Base-by-base conservation (phyloP, 805 yeast genomes). In the Myxozyma udenii region DNA sequence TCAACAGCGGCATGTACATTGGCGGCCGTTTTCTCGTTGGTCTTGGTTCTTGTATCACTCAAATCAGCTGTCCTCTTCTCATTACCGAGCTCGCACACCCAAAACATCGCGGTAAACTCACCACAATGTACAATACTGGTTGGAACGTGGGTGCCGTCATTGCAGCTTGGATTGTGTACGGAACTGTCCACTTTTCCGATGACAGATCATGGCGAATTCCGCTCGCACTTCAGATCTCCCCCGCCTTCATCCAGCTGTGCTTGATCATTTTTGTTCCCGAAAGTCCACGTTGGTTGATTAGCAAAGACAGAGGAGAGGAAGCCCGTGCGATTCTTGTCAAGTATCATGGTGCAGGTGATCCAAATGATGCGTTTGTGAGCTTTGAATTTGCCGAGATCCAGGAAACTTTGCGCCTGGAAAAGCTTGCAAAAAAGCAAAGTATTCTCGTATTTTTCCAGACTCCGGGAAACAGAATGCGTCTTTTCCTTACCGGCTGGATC, bases 201-300 rank as follows among this genome's bases (percentile, higher is more conserved):
- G 61, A 66, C 38, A 72, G 74, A 71, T 67, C 74, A 28, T 79
- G 83, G 83, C 75, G 79, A 66, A 67, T 78, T 48, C 84, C 84
- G 36, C 70, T 79, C 11, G 71, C 71, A 46, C 51, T 79, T 37
- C 84, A 80, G 65, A 78, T 75, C 33, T 61, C 69, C 18, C 66
- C 75, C 55, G 80, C 84, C 1, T 22, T 72, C 2, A 19, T 74
- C 23, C 68, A 77, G 61, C 62, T 30, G 68, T 67, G 78, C 79
- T 39, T 81, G 78, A 65, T 65, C 78, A 33, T 76, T 79, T 64
- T 42, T 22, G 75, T 68, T 63, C 78, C 53, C 80, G 85, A 40
- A 70, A 80, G 85, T 40, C 95, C 95, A 32, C 75, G 95, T 62
- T 87, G 71, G 70, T 78, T 70, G 55, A 83, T 86, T 21, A 78